phyloP scores from a whole-genome alignment of 192 early-diverging fungal genomes.

The Phycomyces nitens region DNA sequence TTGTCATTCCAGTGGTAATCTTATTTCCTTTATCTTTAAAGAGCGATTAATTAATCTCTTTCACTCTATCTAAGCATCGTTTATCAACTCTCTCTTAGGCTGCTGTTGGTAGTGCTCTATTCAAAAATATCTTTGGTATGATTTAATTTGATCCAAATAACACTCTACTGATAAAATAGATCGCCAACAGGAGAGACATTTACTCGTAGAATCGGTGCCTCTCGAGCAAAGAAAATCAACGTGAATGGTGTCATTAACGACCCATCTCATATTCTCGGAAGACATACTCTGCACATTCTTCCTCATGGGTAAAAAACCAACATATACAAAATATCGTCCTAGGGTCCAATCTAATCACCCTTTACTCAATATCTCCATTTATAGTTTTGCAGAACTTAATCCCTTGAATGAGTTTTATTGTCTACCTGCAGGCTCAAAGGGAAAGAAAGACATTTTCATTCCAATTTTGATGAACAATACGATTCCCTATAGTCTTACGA shows the following conservation, averaged over 20 bases:
- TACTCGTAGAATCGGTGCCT: slow-evolving; percentile 29
- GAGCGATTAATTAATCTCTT: neutral
- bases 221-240: slow-evolving; percentile 24
- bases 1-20: slow-evolving; percentile 22
- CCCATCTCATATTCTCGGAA: slow-evolving; percentile 40
- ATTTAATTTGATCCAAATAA: neutral
- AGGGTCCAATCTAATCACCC: too few relatives aligned
- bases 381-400: slow-evolving; percentile 46
- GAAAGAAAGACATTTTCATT: slow-evolving; percentile 25
- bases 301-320: slow-evolving; percentile 30
- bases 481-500: slow-evolving; percentile 24
- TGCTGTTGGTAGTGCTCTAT: neutral
- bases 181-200: slow-evolving; percentile 14
- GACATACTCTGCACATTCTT: slow-evolving; percentile 43
- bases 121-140: slow-evolving; percentile 7
- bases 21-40: neutral
- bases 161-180: too few relatives aligned
- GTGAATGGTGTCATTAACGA: slow-evolving; percentile 37
- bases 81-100: slow-evolving; percentile 9
- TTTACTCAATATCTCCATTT: neutral
- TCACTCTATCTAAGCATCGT: too few relatives aligned
- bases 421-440: slow-evolving; percentile 31
- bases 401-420: slow-evolving; percentile 44
- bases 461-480: slow-evolving; percentile 43
- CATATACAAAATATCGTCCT: too few relatives aligned